phyloP scores from a whole-genome alignment of 192 early-diverging fungal genomes.

The Coemansia sp. region DNA sequence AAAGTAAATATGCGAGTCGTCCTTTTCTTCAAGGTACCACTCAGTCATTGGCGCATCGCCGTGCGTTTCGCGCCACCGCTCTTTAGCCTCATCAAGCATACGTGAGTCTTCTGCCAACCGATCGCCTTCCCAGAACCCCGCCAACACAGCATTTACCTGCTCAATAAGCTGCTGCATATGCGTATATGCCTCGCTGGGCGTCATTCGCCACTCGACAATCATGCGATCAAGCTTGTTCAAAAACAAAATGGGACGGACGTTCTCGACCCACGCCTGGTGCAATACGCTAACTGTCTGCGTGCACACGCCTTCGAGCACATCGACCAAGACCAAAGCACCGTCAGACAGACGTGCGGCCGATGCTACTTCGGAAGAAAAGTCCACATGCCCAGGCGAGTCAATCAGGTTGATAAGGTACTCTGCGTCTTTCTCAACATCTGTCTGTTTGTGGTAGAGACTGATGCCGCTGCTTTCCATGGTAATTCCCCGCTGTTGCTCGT shows the following conservation, averaged over 20 bases:
- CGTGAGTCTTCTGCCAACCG: slow-evolving; percentile 73
- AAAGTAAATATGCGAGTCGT: slow-evolving; percentile 95
- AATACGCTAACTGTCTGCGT: slow-evolving; percentile 98
- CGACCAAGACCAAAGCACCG: slow-evolving; percentile 91
- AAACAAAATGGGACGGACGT: slow-evolving; percentile 88
- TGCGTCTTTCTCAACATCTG: slow-evolving; percentile 11
- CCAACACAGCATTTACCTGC: slow-evolving; percentile 95
- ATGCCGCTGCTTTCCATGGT: slow-evolving; percentile 98
- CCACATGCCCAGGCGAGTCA: slow-evolving; percentile 98
- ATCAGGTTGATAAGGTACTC: slow-evolving; percentile 97
- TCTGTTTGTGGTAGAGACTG: slow-evolving; percentile 80
- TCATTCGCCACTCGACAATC: slow-evolving; percentile 90
- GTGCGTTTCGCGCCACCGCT: slow-evolving; percentile 53
- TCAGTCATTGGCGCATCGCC: slow-evolving; percentile 61
- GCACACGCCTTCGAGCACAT: slow-evolving; percentile 98
- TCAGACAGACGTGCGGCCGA: slow-evolving; percentile 97
- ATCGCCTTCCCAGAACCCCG: slow-evolving; percentile 90
- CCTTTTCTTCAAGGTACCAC: slow-evolving; percentile 85
- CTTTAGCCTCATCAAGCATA: slow-evolving; percentile 67
- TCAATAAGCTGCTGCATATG: slow-evolving; percentile 94
- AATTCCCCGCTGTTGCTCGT: slow-evolving; percentile 98
- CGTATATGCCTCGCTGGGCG: slow-evolving; percentile 85
- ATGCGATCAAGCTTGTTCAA: slow-evolving; percentile 98
- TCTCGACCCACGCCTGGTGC: slow-evolving; percentile 91
- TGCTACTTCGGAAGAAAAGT: slow-evolving; percentile 98